Evolutionary conservation across 1,284 basidiomycete genomes (phyloP), one percentile per base, ranked within the genome.

Genomic region (Leccinum huronense): DNA sequence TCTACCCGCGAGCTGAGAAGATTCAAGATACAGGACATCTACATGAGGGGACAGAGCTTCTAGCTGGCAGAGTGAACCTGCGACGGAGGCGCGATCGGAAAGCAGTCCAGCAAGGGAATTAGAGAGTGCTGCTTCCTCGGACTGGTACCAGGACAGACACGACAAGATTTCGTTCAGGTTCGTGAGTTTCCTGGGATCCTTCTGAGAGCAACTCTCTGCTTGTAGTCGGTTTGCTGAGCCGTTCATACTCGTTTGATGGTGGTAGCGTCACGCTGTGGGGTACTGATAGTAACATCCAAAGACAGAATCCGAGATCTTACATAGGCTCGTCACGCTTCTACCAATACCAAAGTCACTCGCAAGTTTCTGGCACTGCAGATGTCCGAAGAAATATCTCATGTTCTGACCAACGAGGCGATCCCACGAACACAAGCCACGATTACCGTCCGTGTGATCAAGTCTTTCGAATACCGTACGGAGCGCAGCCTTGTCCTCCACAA

Each of bases 401-500:
- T 80, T 23, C 81, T 87, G 56, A 89, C 89, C 58, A 94, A 90
- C 77, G 79, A 83, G 53, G 80, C 86, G 23, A 80, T 83, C 3
- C 91, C 94, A 3, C 83, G 81, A 67, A 89, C 89, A 5, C 83
- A 86, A 63, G 91, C 92, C 19, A 92, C 91, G 8, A 80, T 97
- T 65, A 97, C 95, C n/a, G 76, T 98, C 54, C 88, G 97, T 38
- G 85, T 98, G 68, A 94, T 99, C 81, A 99, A 99, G 76, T 95
- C 91, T 51, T 97, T 99, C 75, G 89, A 90, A 73, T 98, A 87
- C 76, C 87, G 97, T 60, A 96, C 95, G 42, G 91, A 95, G 78
- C 93, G 92, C 74, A 90, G 87, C 71, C 84, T 98, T 67, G 89
- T 99, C 40, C 82, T 98, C 57, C 89, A 89, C 69, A 81, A 90